phyloP scores from a whole-genome alignment of 1,284 basidiomycete species.

The Sporisorium scitamineum region DNA sequence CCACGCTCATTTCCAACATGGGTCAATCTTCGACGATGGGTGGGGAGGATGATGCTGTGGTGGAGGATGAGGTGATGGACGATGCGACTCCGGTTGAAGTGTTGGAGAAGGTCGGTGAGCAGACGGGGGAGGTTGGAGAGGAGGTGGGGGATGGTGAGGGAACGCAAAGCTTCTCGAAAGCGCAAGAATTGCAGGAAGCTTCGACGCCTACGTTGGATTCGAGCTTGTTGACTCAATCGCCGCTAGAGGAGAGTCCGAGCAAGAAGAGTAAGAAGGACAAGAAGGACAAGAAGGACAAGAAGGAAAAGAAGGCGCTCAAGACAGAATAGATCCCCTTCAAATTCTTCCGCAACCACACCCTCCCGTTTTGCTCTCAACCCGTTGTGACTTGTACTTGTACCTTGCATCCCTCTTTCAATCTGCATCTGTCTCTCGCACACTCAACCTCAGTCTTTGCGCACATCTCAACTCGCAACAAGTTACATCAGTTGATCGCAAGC shows the following conservation, averaged over 20 bases:
- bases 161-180: conserved; percentile 10
- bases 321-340: conserved; percentile 2
- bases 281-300: conserved; percentile 29
- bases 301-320: conserved; percentile 16
- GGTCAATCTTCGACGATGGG: background rate
- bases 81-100: conserved; percentile 6
- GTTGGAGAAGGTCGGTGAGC: background rate
- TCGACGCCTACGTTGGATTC: conserved; percentile 17
- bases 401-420: background rate
- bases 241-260: conserved; percentile 4
- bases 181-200: conserved; percentile 1
- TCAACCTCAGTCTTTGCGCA: background rate
- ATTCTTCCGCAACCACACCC: background rate
- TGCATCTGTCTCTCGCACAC: background rate
- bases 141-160: conserved; percentile 2
- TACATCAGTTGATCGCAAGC: too few relatives aligned
- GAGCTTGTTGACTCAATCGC: background rate
- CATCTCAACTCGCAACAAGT: too few relatives aligned
- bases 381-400: conserved; percentile 13
- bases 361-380: background rate
- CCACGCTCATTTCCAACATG: background rate
- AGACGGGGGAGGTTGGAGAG: background rate
- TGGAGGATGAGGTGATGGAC: background rate
- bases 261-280: conserved; percentile 26
- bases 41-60: background rate